Evolutionary conservation across 148 eudicot genomes (phyloP).

Genomic region (Talinum fruticosum): DNA sequence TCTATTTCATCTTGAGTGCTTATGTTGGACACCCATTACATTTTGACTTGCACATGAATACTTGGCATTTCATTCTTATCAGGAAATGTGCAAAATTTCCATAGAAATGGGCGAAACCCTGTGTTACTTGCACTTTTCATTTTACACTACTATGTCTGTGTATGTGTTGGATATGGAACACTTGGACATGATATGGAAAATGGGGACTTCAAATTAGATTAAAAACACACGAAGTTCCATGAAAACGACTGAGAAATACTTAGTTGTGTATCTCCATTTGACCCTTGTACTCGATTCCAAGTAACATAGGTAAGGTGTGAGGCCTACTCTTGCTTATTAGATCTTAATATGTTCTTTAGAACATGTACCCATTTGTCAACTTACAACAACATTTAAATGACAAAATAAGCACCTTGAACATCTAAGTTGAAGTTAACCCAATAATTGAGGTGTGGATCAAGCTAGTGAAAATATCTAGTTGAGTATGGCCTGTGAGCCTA

Average conservation of each 20-base stretch:
- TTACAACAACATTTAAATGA: background rate
- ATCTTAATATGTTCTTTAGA: background rate
- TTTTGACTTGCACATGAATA: background rate
- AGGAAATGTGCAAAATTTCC: background rate
- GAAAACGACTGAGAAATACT: background rate
- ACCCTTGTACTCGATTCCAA: background rate
- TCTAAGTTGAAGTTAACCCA: background rate
- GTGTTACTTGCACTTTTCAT: background rate
- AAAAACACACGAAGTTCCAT: background rate
- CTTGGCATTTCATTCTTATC: background rate
- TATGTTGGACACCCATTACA: background rate
- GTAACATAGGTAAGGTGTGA: background rate
- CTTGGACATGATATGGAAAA: background rate
- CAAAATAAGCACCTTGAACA: background rate
- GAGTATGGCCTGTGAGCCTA: background rate
- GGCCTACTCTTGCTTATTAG: background rate
- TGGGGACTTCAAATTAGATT: background rate
- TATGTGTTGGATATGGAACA: background rate
- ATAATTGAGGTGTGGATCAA: background rate
- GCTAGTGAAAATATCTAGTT: background rate
- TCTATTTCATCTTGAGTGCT: background rate
- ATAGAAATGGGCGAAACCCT: background rate
- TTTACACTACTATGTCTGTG: background rate
- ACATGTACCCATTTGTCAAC: background rate
- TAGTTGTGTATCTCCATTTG: background rate